Percentiles rank a stretch among this genome's conserved stretches.
phyloP scores from a whole-genome alignment of 352 stramenopile species.

The Sclerospora graminicola region DNA sequence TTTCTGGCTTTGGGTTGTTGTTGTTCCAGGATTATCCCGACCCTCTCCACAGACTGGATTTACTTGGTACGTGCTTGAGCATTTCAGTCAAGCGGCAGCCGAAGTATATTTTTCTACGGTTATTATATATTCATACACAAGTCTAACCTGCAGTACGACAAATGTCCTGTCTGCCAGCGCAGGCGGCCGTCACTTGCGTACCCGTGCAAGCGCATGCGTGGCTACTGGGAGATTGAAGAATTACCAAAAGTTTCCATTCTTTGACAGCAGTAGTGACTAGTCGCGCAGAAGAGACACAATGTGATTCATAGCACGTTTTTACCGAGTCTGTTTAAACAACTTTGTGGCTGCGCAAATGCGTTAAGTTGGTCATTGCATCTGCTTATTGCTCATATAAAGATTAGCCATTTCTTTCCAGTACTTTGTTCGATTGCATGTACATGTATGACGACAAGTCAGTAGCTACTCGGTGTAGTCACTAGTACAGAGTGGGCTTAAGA shows the following conservation, averaged over 20 bases:
- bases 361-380: neutral
- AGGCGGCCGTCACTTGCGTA: slow-evolving; percentile 17
- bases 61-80: neutral
- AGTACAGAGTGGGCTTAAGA: slow-evolving; percentile 12
- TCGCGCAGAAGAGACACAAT: slow-evolving; percentile 6
- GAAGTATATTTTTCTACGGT: neutral
- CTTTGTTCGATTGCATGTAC: neutral
- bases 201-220: slow-evolving; percentile 1
- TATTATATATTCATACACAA: neutral
- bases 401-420: neutral
- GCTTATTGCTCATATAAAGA: neutral
- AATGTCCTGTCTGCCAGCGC: slow-evolving; percentile 7
- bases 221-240: slow-evolving; percentile 22
- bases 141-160: neutral
- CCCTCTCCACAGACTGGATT: too few species aligned
- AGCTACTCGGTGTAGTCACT: slow-evolving; percentile 9
- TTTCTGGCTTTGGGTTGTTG: neutral
- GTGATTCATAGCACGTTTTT: slow-evolving; percentile 19
- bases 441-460: neutral
- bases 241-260: slow-evolving; percentile 12
- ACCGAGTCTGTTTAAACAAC: neutral
- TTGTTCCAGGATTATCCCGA: neutral
- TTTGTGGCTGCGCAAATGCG: slow-evolving; percentile 4
- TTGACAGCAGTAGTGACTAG: slow-evolving; percentile 13
- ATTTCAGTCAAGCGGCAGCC: neutral